Base-by-base conservation (phyloP, 1,284 basidiomycete genomes). In the Athelia psychrophila region DNA sequence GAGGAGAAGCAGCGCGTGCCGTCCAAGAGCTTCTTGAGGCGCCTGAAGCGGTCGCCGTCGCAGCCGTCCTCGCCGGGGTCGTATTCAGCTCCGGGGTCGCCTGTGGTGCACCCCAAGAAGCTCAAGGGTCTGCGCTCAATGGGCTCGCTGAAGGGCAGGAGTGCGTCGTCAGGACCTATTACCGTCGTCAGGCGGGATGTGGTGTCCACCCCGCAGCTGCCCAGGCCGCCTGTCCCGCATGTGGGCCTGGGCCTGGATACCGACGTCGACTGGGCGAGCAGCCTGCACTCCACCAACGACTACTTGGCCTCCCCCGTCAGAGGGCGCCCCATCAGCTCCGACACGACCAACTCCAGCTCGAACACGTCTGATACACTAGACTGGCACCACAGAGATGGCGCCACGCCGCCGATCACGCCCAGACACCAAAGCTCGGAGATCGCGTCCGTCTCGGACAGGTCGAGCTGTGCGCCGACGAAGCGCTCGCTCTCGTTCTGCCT, bases 41-140 rank as follows among this genome's bases (percentile, higher is more conserved):
- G 83, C 44, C 62, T 89, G 50, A 86, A 82, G 63, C 54, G 51
- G 54, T 67, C 64, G 5, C 63, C 56, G 49, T 69, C 73, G 5
- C 72, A 74, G 51, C 70, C 76, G 30, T 72, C 74, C 19, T 69
- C 74, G 2, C 71, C 73, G 1, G 60, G 67, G 8, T 77, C 80
- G 47, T n/a, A n/a, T n/a, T n/a, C n/a, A n/a, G 73, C 71, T 19
- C 40, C 52, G 51, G 65, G 64, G 38, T 68, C 61, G 56, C 66
- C 64, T 35, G n/a, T 35, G 23, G 60, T 58, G 22, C 47, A 63
- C 9, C 77, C 75, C 35, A 85, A 77, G 64, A 81, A 76, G 60
- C 68, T 92, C 54, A 91, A 90, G 64, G 83, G 77, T 8, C 71
- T 92, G 51, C 79, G 86, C 22, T 91, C 89, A 1, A 88, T 92